Base-by-base conservation (phyloP, 108 stramenopile genomes). In the Cyclotella atomus region DNA sequence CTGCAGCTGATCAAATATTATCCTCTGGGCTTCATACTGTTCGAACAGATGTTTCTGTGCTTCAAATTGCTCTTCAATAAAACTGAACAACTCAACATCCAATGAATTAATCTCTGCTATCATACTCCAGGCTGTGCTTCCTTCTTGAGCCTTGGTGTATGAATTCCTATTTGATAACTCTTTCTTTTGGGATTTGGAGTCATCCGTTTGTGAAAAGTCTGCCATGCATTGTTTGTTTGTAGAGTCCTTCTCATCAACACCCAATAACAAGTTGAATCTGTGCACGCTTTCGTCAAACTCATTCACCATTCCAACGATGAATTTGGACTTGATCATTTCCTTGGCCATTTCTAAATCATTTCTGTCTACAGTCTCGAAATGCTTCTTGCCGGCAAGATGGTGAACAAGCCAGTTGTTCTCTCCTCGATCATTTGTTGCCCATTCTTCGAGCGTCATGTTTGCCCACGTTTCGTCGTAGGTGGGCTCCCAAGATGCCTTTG, bases 371-470 rank as follows among this genome's bases (percentile, higher is more conserved):
- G 47, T 33, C 20, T 50, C 56, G 23, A 53, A 59, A 34, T 35
- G 16, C 6, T 56, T 21, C 59, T 81, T 76, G 12, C 70, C 63
- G 21, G 69, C 34, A 0, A 81, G 28, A 41, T 65, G 70, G 54
- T 75, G 74, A 17, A 81, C 79, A 52, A 81, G 70, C 79, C 79
- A 81, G 27, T 81, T 81, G 10, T 64, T 78, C 43, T 82, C 81
- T n/a, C 72, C 81, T 29, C 74, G 52, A 25, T 82, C 81, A 45
- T 65, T 62, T 12, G 65, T 20, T 6, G 81, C 69, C 71, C 76
- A 82, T 46, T 77, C 71, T 49, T 82, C 81, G 27, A 82, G 59
- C 0, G 81, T 65, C 81, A 82, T 82, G 0, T 21, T 44, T 14
- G 68, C 62, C 74, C 76, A 78, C 52, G 70, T 55, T 49, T 77